Evolutionary conservation across 441 rosid genomes (phyloP).

Genomic region (Hura crepitans): DNA sequence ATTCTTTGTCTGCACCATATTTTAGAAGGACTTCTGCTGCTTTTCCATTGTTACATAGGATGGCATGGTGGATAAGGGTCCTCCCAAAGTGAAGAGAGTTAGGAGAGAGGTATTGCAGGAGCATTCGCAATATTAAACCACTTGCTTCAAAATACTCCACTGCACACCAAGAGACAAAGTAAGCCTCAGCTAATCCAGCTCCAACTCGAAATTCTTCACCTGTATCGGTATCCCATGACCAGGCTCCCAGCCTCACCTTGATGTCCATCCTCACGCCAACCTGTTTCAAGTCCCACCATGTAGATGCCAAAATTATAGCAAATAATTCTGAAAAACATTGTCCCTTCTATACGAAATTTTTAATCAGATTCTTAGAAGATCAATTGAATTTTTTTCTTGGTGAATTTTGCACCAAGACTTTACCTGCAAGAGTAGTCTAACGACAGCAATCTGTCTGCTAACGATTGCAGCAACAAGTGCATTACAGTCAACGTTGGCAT

Average conservation of each 20-base stretch:
- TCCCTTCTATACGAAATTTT: not conserved
- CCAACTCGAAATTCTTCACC: constrained; percentile 93
- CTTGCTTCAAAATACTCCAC: constrained; percentile 86
- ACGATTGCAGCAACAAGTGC: constrained; percentile 87
- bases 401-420: not conserved
- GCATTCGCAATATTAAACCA: constrained; percentile 63
- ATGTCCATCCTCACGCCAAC: constrained; percentile 57
- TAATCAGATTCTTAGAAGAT: not conserved
- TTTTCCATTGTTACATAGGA: constrained; percentile 66
- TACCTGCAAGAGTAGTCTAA: constrained; percentile 74
- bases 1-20: constrained; percentile 56
- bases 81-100: constrained; percentile 57
- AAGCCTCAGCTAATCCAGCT: constrained; percentile 91
- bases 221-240: constrained; percentile 85
- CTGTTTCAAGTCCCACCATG: constrained; percentile 35
- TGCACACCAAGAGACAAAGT: constrained; percentile 81
- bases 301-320: not conserved
- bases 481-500: constrained; percentile 77
- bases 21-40: constrained; percentile 58
- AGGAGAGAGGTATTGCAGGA: constrained; percentile 47
- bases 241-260: constrained; percentile 76
- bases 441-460: constrained; percentile 70
- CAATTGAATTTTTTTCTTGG: not conserved
- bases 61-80: constrained; percentile 87
- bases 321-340: not conserved